Evolutionary conservation across 352 stramenopile genomes (phyloP).

Genomic region (Aphanomyces euteiches): DNA sequence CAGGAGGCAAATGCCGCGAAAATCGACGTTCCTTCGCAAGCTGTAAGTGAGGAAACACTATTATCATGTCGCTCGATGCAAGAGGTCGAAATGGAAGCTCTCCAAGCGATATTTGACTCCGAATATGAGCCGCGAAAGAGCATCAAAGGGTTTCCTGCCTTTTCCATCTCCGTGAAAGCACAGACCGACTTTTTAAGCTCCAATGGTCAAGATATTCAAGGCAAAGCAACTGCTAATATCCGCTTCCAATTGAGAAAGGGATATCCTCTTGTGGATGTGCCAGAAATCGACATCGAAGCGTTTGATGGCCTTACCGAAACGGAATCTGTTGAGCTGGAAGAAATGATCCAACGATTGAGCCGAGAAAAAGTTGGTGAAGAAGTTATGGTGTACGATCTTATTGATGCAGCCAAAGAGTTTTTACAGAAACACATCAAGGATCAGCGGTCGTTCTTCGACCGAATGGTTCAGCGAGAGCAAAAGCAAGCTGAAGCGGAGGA

Average conservation of each 20-base stretch:
- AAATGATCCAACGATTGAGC: slow-evolving; percentile 42
- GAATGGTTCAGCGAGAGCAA: slow-evolving; percentile 83
- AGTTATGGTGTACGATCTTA: slow-evolving; percentile 76
- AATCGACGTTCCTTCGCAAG: slow-evolving; percentile 36
- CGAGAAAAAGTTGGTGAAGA: slow-evolving; percentile 47
- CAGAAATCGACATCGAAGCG: slow-evolving; percentile 66
- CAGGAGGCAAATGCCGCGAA: neutral
- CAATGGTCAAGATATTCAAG: slow-evolving; percentile 36
- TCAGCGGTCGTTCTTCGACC: slow-evolving; percentile 83
- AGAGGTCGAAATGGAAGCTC: slow-evolving; percentile 72
- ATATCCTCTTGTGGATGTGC: slow-evolving; percentile 62
- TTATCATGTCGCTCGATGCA: slow-evolving; percentile 59
- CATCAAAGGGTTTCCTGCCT: slow-evolving; percentile 68
- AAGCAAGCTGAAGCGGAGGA: slow-evolving; percentile 55
- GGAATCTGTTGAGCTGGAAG: slow-evolving; percentile 58
- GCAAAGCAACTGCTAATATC: slow-evolving; percentile 55
- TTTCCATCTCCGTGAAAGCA: slow-evolving; percentile 56
- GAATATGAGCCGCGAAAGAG: slow-evolving; percentile 41
- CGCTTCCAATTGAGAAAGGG: slow-evolving; percentile 66
- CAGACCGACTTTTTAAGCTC: slow-evolving; percentile 44
- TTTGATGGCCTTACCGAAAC: slow-evolving; percentile 65
- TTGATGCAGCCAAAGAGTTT: slow-evolving; percentile 77
- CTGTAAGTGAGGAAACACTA: slow-evolving; percentile 36
- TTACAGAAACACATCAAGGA: slow-evolving; percentile 78
- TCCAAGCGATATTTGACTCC: slow-evolving; percentile 76